phyloP scores from a whole-genome alignment of 139 green algal genomes.

The Chlorella sp. region DNA sequence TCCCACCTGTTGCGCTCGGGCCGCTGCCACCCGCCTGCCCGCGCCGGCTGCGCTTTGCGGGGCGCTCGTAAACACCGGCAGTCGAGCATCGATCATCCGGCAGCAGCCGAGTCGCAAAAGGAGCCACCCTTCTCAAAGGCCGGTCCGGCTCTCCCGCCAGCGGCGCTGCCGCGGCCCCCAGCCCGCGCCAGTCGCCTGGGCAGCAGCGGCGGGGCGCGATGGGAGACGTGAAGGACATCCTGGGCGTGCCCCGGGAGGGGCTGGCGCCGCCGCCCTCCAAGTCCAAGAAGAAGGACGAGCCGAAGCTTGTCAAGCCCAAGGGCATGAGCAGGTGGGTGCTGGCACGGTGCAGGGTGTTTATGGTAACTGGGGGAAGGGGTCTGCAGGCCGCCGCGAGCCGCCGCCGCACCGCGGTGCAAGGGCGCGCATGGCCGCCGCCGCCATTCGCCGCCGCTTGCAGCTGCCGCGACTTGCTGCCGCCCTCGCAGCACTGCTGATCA shows the following conservation, averaged over 20 bases:
- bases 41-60: too few species aligned
- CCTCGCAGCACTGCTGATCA: too few species aligned
- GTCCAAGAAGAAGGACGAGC: constrained; percentile 64
- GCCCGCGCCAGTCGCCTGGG: not conserved
- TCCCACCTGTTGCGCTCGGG: too few species aligned
- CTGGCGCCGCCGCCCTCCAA: constrained; percentile 55
- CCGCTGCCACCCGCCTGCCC: too few species aligned
- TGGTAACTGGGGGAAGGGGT: not conserved
- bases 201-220: constrained; percentile 49
- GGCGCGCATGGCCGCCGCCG: too few species aligned
- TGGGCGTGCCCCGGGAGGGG: constrained; percentile 70
- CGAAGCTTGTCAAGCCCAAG: constrained; percentile 70
- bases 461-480: not conserved
- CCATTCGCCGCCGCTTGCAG: too few species aligned
- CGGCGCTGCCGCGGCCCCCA: not conserved
- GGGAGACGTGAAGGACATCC: constrained; percentile 92
- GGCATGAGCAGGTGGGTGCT: constrained; percentile 71
- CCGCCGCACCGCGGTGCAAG: too few species aligned
- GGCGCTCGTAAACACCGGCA: too few species aligned
- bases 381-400: too few species aligned
- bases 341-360: not conserved
- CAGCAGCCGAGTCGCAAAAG: too few species aligned
- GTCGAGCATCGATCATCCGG: too few species aligned
- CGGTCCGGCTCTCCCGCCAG: not conserved
- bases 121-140: too few species aligned